Base-by-base conservation (phyloP, 2,329 filamentous ascomycete genomes). In the Ophiocordyceps camponoti-leonardi region DNA sequence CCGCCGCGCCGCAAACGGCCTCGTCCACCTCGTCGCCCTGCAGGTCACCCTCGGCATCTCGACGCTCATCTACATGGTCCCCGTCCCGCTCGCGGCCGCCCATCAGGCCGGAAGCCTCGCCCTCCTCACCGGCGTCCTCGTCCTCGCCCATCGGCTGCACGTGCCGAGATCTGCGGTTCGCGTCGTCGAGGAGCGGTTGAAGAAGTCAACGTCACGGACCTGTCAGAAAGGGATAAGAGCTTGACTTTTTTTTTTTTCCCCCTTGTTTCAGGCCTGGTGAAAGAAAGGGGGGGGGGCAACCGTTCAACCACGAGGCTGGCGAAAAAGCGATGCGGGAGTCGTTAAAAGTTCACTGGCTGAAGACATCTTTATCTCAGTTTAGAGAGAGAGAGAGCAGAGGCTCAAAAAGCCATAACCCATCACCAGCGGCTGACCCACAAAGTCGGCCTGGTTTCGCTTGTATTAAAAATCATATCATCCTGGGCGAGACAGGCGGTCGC, bases 61-160 rank as follows among this genome's bases (percentile, higher is more conserved):
- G 51, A 98, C 92, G 0, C 71, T 98, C 49, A 81, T 94, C 55
- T 96, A 95, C 67, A 81, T 98, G 61, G 88, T 98, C 1, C 92
- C 93, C 5, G 83, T 82, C 2, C 81, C 83, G 50, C 68, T 98
- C 11, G 92, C 90, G 1, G 87, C 90, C 3, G 80, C 86, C 8
- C 92, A 98, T 62, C 92, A 98, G 65, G 92, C 92, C 2, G 90
- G 92, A 37, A 85, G 81, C 48, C 66, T 98, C 52, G 86, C 85
- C 2, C 68, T 98, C 19, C 66, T 98, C 49, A 93, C 86, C 0
- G 86, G 86, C 41, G 81, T 81, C 0, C 67, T 94, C 20, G 73
- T 95, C 1, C 67, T 95, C 35, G 85, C 84, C 12, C 86, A 81
- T 54, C 73, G 86, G 39, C 64, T 93, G 46, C 84, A 83, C 65